phyloP scores from a whole-genome alignment of 208 protist genomes.

The Leishmania tropica region DNA sequence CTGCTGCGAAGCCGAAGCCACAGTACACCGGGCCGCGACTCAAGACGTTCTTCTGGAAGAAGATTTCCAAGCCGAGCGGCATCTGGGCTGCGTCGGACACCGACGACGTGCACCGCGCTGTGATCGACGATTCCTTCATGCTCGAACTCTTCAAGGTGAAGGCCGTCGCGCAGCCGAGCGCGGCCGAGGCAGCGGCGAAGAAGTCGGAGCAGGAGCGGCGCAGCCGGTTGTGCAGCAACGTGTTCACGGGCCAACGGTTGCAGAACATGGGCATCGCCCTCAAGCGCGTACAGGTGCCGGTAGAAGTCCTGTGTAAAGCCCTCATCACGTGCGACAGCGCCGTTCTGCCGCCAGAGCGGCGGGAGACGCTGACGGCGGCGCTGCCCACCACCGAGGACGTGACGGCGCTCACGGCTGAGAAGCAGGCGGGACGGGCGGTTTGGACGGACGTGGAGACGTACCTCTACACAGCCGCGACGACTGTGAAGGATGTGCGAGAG shows the following conservation, averaged over 20 bases:
- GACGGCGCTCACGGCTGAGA: constrained; percentile 43
- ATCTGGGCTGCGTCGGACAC: constrained; percentile 54
- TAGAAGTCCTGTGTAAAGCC: constrained; percentile 48
- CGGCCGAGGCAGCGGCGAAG: constrained; percentile 14
- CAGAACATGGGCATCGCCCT: constrained; percentile 82
- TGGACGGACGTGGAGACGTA: constrained; percentile 73
- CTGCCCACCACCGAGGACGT: constrained; percentile 65
- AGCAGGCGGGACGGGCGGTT: constrained; percentile 36
- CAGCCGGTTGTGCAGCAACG: constrained; percentile 45
- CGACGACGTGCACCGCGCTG: constrained; percentile 18
- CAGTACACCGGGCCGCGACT: constrained; percentile 52
- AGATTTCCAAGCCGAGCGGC: constrained; percentile 55
- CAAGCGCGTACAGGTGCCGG: constrained; percentile 61
- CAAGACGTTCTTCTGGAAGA: constrained; percentile 88
- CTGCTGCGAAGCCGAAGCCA: constrained; percentile 22
- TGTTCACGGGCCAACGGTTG: constrained; percentile 59
- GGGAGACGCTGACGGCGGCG: constrained; percentile 43
- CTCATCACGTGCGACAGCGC: constrained; percentile 56
- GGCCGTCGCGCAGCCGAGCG: constrained; percentile 7
- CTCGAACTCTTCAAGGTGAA: constrained; percentile 62
- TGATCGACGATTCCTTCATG: constrained; percentile 70
- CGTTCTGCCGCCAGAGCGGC: constrained; percentile 45
- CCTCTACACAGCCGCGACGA: constrained; percentile 56
- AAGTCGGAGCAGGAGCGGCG: constrained; percentile 24
- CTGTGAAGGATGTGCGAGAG: constrained; percentile 62